phyloP scores from a whole-genome alignment of 352 stramenopile genomes.

The Aphanomyces stellatus region DNA sequence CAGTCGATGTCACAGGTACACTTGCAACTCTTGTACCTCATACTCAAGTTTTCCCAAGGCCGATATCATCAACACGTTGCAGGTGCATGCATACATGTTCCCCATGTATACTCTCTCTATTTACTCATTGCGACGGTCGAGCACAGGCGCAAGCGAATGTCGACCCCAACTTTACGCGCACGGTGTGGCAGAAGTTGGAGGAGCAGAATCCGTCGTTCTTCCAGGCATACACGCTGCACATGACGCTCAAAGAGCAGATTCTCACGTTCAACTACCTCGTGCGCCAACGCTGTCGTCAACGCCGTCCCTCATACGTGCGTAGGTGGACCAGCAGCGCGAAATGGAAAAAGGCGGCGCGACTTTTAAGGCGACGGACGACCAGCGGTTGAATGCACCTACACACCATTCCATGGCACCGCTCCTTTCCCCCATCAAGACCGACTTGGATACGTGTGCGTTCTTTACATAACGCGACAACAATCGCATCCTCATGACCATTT shows the following conservation, averaged over 20 bases:
- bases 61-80: constrained; percentile 34
- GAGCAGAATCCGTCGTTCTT: constrained; percentile 89
- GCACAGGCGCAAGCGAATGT: constrained; percentile 73
- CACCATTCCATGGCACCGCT: constrained; percentile 29
- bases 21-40: not conserved
- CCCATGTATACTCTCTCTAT: constrained; percentile 46
- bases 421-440: constrained; percentile 75
- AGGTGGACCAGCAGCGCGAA: constrained; percentile 19
- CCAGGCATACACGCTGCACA: constrained; percentile 67
- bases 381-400: not conserved
- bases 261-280: constrained; percentile 89
- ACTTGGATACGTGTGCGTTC: constrained; percentile 78
- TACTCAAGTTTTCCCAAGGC: constrained; percentile 2
- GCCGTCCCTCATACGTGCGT: not conserved
- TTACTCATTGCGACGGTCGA: no score
- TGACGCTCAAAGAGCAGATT: constrained; percentile 87
- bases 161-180: constrained; percentile 70
- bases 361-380: not conserved
- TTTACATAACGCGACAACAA: constrained; percentile 43
- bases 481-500: not conserved
- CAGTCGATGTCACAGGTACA: constrained; percentile 85
- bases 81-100: constrained; percentile 14
- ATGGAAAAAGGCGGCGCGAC: not conserved
- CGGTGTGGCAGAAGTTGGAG: constrained; percentile 89
- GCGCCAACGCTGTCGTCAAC: constrained; percentile 4